A percentile compares a stretch with the other conserved stretches of the same genome.
Evolutionary conservation across 1,139 yeast species (phyloP).

Genomic region (Hansenula sp.): DNA sequence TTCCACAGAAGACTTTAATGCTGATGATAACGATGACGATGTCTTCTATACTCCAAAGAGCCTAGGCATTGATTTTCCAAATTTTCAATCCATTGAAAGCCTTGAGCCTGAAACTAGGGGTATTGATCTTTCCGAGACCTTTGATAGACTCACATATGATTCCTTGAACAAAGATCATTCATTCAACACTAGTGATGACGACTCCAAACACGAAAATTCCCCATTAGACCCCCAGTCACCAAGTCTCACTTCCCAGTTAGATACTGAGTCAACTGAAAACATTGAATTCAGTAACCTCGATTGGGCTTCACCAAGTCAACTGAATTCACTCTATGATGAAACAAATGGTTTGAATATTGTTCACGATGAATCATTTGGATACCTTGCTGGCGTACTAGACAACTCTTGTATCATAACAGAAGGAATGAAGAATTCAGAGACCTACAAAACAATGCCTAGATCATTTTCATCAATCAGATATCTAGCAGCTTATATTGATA

Average conservation of each 20-base stretch:
- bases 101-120: too few species aligned
- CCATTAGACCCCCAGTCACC: not conserved
- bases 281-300: not conserved
- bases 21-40: conserved; percentile 11
- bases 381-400: conserved; percentile 22
- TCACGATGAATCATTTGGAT: conserved; percentile 24
- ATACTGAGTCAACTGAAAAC: not conserved
- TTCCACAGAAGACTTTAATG: conserved; percentile 8
- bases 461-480: conserved; percentile 23
- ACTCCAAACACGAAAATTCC: not conserved
- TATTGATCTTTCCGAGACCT: too few species aligned
- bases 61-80: conserved; percentile 6
- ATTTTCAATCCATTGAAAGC: not conserved
- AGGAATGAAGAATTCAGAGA: conserved; percentile 11
- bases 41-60: conserved; percentile 22
- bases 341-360: conserved; percentile 3
- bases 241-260: not conserved
- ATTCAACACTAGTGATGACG: not conserved
- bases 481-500: conserved; percentile 20
- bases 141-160: too few species aligned
- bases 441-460: conserved; percentile 17
- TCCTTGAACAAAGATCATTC: too few species aligned
- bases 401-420: conserved; percentile 7
- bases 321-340: not conserved
- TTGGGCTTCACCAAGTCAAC: not conserved